A percentile compares a stretch with the other conserved stretches of the same genome.
Conservation (phyloP, 176 grass and related monocot genomes). For the Bothriochloa decipiens region DNA sequence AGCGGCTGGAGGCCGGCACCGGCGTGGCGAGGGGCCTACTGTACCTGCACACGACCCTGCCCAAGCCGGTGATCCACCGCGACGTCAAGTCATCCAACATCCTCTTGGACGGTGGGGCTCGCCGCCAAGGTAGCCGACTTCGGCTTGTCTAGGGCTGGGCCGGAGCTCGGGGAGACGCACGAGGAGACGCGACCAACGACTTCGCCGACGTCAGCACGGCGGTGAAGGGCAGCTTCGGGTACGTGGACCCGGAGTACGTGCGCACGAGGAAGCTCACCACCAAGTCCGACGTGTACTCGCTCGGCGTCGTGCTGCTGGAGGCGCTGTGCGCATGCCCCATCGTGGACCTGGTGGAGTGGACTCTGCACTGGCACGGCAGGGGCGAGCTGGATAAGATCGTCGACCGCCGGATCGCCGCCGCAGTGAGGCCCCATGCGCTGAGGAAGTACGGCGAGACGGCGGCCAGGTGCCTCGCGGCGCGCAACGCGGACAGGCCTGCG, state of each 20-base stretch:
- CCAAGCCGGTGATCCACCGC: constrained; percentile 52
- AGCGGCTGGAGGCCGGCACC: constrained; percentile 50
- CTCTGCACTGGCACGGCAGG: constrained; percentile 36
- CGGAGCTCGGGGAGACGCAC: constrained; percentile 56
- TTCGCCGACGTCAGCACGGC: constrained; percentile 97
- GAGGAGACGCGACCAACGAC: too few relatives aligned
- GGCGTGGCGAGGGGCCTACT: constrained; percentile 42
- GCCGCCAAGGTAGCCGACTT: constrained; percentile 52
- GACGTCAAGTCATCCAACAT: constrained; percentile 62
- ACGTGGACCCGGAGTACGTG: constrained; percentile 96
- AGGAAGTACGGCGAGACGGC: constrained; percentile 48
- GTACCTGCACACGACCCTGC: constrained; percentile 43
- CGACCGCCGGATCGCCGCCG: constrained; percentile 36
- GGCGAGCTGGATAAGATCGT: constrained; percentile 45
- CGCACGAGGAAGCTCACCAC: constrained; percentile 40
- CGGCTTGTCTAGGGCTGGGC: constrained; percentile 39
- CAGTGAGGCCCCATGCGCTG: constrained; percentile 15
- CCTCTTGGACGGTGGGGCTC: constrained; percentile 35
- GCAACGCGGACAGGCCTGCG: constrained; percentile 26
- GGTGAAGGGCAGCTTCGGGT: constrained; percentile 98
- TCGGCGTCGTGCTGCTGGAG: constrained; percentile 54
- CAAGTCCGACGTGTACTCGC: constrained; percentile 53
- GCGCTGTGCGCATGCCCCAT: constrained; percentile 43
- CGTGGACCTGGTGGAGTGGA: constrained; percentile 50
- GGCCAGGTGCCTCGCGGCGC: constrained; percentile 40